phyloP scores from a whole-genome alignment of 345 rosid genomes.

The Limnanthes douglasii region DNA sequence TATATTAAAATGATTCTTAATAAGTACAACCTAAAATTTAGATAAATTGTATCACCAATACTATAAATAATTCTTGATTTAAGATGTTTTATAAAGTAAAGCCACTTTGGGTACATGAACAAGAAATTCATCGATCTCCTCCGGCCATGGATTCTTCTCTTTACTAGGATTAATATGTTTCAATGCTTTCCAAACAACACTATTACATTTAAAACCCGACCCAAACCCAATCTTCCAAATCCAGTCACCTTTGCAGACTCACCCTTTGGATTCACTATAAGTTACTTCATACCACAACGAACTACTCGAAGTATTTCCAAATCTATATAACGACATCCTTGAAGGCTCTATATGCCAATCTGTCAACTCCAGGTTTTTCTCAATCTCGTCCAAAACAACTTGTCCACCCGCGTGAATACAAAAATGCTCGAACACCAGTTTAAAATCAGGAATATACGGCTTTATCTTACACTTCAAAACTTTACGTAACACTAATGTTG shows the following conservation, averaged over 20 bases:
- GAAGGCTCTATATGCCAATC: slow-evolving; percentile 73
- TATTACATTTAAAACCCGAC: slow-evolving; percentile 92
- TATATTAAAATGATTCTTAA: too few relatives aligned
- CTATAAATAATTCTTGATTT: too few relatives aligned
- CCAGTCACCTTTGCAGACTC: slow-evolving; percentile 57
- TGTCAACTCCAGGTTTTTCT: slow-evolving; percentile 68
- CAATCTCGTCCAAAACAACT: slow-evolving; percentile 68
- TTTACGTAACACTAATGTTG: slow-evolving; percentile 37
- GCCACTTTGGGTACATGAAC: slow-evolving; percentile 28
- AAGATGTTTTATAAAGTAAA: too few relatives aligned
- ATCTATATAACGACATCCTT: slow-evolving; percentile 71
- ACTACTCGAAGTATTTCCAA: slow-evolving; percentile 88
- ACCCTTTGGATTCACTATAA: slow-evolving; percentile 77
- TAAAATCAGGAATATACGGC: slow-evolving; percentile 92
- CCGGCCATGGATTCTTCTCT: slow-evolving; percentile 61
- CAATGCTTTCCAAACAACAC: slow-evolving; percentile 74
- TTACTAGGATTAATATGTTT: slow-evolving; percentile 47
- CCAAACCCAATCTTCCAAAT: slow-evolving; percentile 88
- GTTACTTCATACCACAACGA: slow-evolving; percentile 87
- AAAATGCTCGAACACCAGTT: slow-evolving; percentile 89
- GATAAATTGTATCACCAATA: too few relatives aligned
- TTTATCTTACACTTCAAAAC: slow-evolving; percentile 29
- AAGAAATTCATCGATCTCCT: slow-evolving; percentile 52
- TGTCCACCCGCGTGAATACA: slow-evolving; percentile 84
- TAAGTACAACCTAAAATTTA: too few relatives aligned